Conservation (phyloP, 345 rosid genomes). For the Leavenworthia alabamica region DNA sequence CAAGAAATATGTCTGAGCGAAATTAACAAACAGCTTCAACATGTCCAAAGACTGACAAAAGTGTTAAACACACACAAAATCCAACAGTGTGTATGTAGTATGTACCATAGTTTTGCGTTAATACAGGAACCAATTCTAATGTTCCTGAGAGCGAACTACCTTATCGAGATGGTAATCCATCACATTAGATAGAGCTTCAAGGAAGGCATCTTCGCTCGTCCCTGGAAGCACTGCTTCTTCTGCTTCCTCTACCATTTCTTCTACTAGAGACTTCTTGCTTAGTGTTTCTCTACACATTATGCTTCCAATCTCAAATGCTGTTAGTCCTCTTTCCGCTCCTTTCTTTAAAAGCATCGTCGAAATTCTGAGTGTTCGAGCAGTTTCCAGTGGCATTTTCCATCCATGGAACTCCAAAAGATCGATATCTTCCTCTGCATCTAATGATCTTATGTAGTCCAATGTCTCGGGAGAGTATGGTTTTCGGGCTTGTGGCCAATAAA, state of each 20-base stretch:
- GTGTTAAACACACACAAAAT: too few species aligned
- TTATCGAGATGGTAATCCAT: slow-evolving; percentile 30
- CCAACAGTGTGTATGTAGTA: too few species aligned
- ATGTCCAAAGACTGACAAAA: slow-evolving; percentile 27
- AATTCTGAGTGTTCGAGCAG: slow-evolving; percentile 50
- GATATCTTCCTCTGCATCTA: slow-evolving; percentile 70
- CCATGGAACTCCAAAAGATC: slow-evolving; percentile 56
- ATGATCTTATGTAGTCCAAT: slow-evolving; percentile 48
- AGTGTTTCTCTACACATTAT: slow-evolving; percentile 74
- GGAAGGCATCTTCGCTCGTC: slow-evolving; percentile 26
- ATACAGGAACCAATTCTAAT: slow-evolving; percentile 26
- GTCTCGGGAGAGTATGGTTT: slow-evolving; percentile 54
- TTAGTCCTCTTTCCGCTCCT: slow-evolving; percentile 67
- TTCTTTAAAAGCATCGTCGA: slow-evolving; percentile 89
- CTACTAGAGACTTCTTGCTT: slow-evolving; percentile 43
- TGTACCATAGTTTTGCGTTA: slow-evolving; percentile 18
- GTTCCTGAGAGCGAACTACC: slow-evolving; percentile 23
- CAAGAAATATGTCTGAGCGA: background rate
- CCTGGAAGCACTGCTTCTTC: slow-evolving; percentile 32
- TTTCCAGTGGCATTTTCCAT: slow-evolving; percentile 57
- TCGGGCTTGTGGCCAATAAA: slow-evolving; percentile 82
- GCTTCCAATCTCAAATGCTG: slow-evolving; percentile 65
- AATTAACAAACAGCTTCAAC: slow-evolving; percentile 20
- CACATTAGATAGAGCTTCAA: slow-evolving; percentile 21
- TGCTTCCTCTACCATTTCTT: slow-evolving; percentile 31